Evolutionary conservation across 495 filamentous ascomycete genomes (phyloP), one percentile per base, ranked within the genome.

Genomic region (Penicillium alfredii): DNA sequence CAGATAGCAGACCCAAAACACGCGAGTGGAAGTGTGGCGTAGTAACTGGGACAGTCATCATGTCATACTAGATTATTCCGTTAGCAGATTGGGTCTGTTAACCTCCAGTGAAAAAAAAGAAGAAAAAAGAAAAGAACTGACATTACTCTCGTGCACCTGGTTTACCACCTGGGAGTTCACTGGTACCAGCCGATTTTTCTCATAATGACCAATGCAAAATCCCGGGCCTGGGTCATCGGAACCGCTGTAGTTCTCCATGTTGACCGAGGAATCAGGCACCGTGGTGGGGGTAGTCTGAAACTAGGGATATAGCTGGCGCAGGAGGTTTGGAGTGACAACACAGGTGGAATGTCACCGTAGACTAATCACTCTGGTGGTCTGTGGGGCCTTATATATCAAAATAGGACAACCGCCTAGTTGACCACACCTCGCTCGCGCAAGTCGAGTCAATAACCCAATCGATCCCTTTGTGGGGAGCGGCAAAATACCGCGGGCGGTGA

Each of bases 21-120:
- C 87, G 73, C 13, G 82, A 71, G 53, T 86, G 85, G 54, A 96
- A 96, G 49, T 81, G 71, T 7, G 75, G 51, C 32, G 83, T 96
- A 2, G 92, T 95, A 46, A 98, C 88, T 7, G 86, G 84, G 0
- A 78, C 81, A 0, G 90, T 95, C 50, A 94, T 74, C 73, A 94
- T 86, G 58, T 92, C 82, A 77, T 97, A 97, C 86, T 97, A 46
- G 42, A 21, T 6, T 28, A 30, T 23, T 32, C 32, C 22, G 33
- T 53, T 55, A 44, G 41, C 15, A 22, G n/a, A n/a, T n/a, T n/a
- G n/a, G n/a, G n/a, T n/a, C n/a, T n/a, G n/a, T n/a, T n/a, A n/a
- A n/a, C n/a, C n/a, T n/a, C n/a, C n/a, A n/a, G n/a, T 18, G 19
- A 18, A 9, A 25, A 14, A 32, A 20, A 15, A 17, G 12, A 27